Evolutionary conservation across 1,139 yeast genomes (phyloP).

Genomic region (Scheffersomyces titani): DNA sequence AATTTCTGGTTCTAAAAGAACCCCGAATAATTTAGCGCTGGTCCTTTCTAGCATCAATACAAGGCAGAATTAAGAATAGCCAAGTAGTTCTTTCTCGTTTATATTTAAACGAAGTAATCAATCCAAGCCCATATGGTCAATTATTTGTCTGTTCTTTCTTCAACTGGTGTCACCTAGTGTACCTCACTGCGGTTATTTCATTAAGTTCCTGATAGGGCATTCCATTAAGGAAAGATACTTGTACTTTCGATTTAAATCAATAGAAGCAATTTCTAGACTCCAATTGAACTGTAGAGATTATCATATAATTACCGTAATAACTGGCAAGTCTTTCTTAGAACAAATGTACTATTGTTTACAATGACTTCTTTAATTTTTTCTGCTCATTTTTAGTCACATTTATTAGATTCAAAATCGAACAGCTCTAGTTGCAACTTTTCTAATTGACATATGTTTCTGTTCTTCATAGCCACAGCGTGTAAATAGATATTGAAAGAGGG

Average conservation of each 20-base stretch:
- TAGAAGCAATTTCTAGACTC: background rate
- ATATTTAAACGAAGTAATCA: background rate
- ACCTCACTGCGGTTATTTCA: background rate
- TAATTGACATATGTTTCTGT: background rate
- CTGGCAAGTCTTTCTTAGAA: no score
- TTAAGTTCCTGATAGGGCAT: background rate
- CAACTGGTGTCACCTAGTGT: background rate
- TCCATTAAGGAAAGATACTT: background rate
- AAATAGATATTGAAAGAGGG: background rate
- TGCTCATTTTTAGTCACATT: background rate
- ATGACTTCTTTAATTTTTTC: no score
- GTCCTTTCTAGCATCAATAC: background rate
- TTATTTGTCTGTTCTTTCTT: background rate
- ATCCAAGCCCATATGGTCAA: background rate
- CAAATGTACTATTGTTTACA: no score
- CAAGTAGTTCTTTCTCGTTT: background rate
- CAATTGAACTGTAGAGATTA: background rate
- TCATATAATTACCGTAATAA: no score
- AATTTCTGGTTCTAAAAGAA: background rate
- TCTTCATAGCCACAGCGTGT: background rate
- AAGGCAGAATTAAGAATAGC: background rate
- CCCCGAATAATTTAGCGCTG: background rate
- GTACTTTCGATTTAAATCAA: no score
- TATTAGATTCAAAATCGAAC: background rate
- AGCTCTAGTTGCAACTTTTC: background rate